These are phyloP conservation scores for Claviceps spartinae DNA, from an alignment of 2,329 filamentous ascomycete genomes.

Conservation along the genomic window DNA sequence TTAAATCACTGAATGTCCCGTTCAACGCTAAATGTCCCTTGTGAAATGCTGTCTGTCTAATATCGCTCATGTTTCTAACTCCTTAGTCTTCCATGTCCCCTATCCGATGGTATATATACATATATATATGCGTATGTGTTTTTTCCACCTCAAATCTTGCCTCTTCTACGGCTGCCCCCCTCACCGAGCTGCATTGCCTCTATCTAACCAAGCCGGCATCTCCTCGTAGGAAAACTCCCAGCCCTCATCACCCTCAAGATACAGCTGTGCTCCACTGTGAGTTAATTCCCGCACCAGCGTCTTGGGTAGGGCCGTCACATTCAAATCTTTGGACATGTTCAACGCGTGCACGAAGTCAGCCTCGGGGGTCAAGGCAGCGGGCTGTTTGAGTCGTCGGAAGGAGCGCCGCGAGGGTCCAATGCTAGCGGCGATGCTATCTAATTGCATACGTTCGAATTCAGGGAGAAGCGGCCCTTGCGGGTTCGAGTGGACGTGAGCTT, in stretches of 20 bases:
- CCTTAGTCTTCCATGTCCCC: too few species aligned
- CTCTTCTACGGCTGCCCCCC: background rate
- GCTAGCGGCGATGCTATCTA: slow-evolving; percentile 21
- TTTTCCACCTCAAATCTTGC: background rate
- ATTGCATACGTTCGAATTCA: slow-evolving; percentile 30
- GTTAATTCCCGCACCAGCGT: slow-evolving; percentile 12
- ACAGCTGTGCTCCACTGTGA: slow-evolving; percentile 15
- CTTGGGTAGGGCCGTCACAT: slow-evolving; percentile 10
- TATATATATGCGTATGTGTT: too few species aligned
- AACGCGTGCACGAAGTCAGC: slow-evolving; percentile 6
- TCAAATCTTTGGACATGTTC: slow-evolving; percentile 18
- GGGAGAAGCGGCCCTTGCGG: slow-evolving; percentile 30
- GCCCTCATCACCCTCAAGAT: slow-evolving; percentile 17
- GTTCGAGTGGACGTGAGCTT: slow-evolving; percentile 35
- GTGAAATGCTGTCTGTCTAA: too few species aligned
- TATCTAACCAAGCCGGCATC: background rate
- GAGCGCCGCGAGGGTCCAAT: slow-evolving; percentile 12
- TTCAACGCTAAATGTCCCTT: too few species aligned
- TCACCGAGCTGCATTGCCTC: background rate
- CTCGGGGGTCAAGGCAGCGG: background rate
- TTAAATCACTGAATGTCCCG: too few species aligned
- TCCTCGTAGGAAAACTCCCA: slow-evolving; percentile 23
- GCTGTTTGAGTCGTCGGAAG: slow-evolving; percentile 14
- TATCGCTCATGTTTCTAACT: too few species aligned
- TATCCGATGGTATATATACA: too few species aligned